These are phyloP conservation scores for Astragalus membranaceus DNA, from an alignment of 306 rosid genomes.

Conservation along the genomic window DNA sequence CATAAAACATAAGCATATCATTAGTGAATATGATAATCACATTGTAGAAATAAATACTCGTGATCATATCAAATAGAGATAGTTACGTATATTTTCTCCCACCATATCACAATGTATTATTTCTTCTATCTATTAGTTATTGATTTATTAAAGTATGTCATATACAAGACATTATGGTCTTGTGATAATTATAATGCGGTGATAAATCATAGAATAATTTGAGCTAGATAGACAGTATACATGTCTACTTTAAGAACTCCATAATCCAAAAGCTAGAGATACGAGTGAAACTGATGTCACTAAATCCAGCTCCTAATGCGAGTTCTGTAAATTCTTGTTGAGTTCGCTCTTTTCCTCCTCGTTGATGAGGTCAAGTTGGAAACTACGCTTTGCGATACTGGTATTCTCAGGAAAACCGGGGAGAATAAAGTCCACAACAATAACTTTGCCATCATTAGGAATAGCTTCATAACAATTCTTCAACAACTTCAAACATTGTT, in stretches of 20 bases:
- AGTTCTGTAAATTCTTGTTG: slow-evolving; percentile 12
- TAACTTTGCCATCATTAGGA: slow-evolving; percentile 28
- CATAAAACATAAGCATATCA: too few species aligned
- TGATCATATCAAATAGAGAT: too few species aligned
- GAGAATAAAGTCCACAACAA: slow-evolving; percentile 13
- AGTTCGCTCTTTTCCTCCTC: slow-evolving; percentile 33
- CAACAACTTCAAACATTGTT: slow-evolving; percentile 22
- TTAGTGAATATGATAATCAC: too few species aligned
- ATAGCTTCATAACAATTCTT: slow-evolving; percentile 24
- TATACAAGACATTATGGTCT: too few species aligned
- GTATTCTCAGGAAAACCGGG: slow-evolving; percentile 7
- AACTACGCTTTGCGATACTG: neutral
- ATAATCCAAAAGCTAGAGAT: slow-evolving; percentile 9
- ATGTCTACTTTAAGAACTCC: slow-evolving; percentile 26
- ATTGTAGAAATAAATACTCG: too few species aligned
- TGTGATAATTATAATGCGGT: neutral
- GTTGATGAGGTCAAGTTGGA: slow-evolving; percentile 14
- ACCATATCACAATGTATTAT: too few species aligned
- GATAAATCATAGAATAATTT: neutral
- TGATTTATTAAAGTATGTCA: too few species aligned
- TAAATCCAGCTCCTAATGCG: slow-evolving; percentile 26
- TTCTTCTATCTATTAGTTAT: too few species aligned
- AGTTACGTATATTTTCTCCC: too few species aligned
- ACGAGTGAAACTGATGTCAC: neutral
- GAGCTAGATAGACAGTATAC: neutral